Conservation (phyloP, 139 green algal species). For the Astrephomene gubernaculifera region DNA sequence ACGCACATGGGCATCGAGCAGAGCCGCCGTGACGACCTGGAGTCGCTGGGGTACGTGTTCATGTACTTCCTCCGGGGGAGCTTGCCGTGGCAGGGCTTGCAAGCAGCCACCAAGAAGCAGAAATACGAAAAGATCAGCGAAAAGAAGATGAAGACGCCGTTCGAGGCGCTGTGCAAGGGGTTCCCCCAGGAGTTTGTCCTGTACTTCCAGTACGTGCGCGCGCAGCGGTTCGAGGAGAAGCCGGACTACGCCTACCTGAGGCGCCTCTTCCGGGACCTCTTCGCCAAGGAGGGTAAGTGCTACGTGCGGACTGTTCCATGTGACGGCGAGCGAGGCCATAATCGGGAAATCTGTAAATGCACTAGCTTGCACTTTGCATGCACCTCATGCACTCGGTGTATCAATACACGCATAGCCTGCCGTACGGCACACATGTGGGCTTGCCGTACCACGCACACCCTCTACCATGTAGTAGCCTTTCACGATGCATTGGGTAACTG, state of each 20-base stretch:
- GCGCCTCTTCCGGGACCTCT: conserved; percentile 98
- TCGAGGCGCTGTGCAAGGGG: conserved; percentile 96
- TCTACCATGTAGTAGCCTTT: no score
- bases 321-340: no score
- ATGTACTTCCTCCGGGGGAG: conserved; percentile 98
- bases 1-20: conserved; percentile 99
- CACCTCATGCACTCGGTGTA: no score
- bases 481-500: no score
- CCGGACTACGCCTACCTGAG: conserved; percentile 98
- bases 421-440: no score
- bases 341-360: no score
- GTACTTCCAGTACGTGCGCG: conserved; percentile 97
- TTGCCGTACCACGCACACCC: no score
- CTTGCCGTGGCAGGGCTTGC: conserved; percentile 92
- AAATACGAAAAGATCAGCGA: conserved; percentile 99
- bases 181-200: conserved; percentile 95
- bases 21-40: conserved; percentile 76
- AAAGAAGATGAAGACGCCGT: conserved; percentile 98
- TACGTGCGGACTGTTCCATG: not conserved
- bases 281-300: conserved; percentile 90
- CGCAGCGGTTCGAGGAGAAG: conserved; percentile 78
- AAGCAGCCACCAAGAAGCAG: conserved; percentile 98
- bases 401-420: no score
- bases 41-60: conserved; percentile 93
- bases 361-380: no score